phyloP scores from a whole-genome alignment of 352 stramenopile genomes.

The Aphanomyces stellatus region DNA sequence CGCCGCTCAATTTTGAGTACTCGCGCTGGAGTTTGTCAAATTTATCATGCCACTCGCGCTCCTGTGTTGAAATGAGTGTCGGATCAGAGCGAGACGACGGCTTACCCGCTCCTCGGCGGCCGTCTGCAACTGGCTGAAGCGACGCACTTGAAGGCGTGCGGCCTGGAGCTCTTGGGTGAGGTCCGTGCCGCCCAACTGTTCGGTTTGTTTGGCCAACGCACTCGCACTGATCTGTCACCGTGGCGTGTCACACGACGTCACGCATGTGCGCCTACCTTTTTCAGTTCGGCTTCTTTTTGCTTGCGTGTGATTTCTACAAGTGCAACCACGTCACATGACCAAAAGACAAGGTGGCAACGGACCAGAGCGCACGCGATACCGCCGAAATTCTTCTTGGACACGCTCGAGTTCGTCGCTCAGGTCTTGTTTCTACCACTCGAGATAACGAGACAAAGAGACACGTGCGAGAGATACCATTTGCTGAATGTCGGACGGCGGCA shows the following conservation, averaged over 20 bases:
- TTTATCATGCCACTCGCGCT: conserved; percentile 72
- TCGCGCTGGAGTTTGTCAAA: conserved; percentile 81
- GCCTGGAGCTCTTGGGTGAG: conserved; percentile 58
- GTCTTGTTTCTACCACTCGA: conserved; percentile 50
- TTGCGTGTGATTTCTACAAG: conserved; percentile 78
- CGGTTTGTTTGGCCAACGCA: conserved; percentile 58
- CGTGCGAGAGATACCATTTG: conserved; percentile 38
- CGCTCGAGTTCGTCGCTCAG: conserved; percentile 75
- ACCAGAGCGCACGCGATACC: conserved; percentile 76
- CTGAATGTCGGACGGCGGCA: conserved; percentile 66
- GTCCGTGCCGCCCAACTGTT: conserved; percentile 73
- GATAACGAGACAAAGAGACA: neutral
- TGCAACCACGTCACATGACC: neutral
- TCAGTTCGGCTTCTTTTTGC: conserved; percentile 80
- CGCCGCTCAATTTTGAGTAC: conserved; percentile 77
- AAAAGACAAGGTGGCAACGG: neutral
- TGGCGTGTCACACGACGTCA: neutral
- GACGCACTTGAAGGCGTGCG: conserved; percentile 58
- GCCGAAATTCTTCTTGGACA: conserved; percentile 81
- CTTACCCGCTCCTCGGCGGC: conserved; percentile 68
- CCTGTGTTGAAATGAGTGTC: conserved; percentile 28
- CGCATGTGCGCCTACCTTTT: conserved; percentile 37
- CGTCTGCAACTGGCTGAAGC: conserved; percentile 61
- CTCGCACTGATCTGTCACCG: conserved; percentile 66
- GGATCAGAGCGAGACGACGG: neutral